These are phyloP conservation scores for Penicillium silybi DNA, from an alignment of 495 filamentous ascomycete genomes.

Conservation along the genomic window DNA sequence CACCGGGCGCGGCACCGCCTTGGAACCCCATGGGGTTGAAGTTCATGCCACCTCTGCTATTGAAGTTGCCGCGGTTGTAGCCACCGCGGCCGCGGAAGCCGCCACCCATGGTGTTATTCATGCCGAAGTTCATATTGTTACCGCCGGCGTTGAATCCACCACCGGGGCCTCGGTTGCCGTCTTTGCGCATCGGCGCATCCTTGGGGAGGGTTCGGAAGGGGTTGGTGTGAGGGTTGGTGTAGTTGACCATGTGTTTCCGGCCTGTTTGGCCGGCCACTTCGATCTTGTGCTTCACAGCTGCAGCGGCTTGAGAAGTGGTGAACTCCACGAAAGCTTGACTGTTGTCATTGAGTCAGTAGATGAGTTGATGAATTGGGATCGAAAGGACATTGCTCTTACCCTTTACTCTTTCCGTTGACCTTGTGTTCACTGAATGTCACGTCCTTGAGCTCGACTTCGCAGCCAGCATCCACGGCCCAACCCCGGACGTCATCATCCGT, in stretches of 20 bases:
- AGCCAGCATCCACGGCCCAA: constrained; percentile 71
- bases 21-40: constrained; percentile 50
- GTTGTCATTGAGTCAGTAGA: constrained; percentile 1
- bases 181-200: constrained; percentile 74
- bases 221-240: constrained; percentile 72
- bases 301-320: constrained; percentile 75
- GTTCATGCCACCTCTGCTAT: constrained; percentile 28
- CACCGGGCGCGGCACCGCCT: constrained; percentile 36
- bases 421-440: constrained; percentile 98
- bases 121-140: constrained; percentile 26
- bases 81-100: constrained; percentile 49
- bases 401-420: constrained; percentile 97
- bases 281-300: constrained; percentile 78
- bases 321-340: constrained; percentile 93
- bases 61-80: constrained; percentile 34
- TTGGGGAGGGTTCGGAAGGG: constrained; percentile 92
- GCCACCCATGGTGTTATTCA: constrained; percentile 25
- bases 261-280: constrained; percentile 57
- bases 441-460: constrained; percentile 82
- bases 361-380: background rate
- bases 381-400: constrained; percentile 51
- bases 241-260: constrained; percentile 70
- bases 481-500: constrained; percentile 93
- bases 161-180: constrained; percentile 40
- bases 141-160: constrained; percentile 12